phyloP scores from a whole-genome alignment of 371 early-diverging fungal species.

The Mucor saturninus region DNA sequence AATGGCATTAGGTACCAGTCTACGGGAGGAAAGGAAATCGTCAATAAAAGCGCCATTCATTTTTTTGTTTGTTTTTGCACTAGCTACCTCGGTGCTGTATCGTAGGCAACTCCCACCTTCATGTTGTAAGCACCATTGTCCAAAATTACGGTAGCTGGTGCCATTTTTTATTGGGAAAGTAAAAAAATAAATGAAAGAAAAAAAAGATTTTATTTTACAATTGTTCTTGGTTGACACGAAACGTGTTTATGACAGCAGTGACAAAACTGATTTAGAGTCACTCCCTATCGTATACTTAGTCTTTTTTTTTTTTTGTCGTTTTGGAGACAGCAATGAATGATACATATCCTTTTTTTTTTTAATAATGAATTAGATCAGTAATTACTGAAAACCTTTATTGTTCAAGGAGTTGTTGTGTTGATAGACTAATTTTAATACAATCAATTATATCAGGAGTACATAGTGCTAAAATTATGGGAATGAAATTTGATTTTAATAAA shows the following conservation, averaged over 20 bases:
- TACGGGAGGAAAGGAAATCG: constrained; percentile 5
- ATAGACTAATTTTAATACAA: too few relatives aligned
- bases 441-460: too few relatives aligned
- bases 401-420: too few relatives aligned
- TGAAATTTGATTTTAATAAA: neutral
- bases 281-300: too few relatives aligned
- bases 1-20: constrained; percentile 68
- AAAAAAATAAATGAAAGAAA: neutral
- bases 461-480: neutral
- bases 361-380: neutral
- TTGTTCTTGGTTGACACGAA: too few relatives aligned
- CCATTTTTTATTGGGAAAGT: constrained; percentile 5
- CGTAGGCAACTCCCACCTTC: constrained; percentile 63
- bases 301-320: too few relatives aligned
- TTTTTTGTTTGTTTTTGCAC: neutral
- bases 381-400: neutral
- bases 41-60: neutral
- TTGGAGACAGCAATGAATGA: too few relatives aligned
- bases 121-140: constrained; percentile 83
- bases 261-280: too few relatives aligned
- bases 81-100: constrained; percentile 38
- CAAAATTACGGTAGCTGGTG: constrained; percentile 53
- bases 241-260: too few relatives aligned
- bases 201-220: neutral
- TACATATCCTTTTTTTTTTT: too few relatives aligned